phyloP scores from a whole-genome alignment of 1,284 basidiomycete genomes.

The Exobasidium rhododendri region DNA sequence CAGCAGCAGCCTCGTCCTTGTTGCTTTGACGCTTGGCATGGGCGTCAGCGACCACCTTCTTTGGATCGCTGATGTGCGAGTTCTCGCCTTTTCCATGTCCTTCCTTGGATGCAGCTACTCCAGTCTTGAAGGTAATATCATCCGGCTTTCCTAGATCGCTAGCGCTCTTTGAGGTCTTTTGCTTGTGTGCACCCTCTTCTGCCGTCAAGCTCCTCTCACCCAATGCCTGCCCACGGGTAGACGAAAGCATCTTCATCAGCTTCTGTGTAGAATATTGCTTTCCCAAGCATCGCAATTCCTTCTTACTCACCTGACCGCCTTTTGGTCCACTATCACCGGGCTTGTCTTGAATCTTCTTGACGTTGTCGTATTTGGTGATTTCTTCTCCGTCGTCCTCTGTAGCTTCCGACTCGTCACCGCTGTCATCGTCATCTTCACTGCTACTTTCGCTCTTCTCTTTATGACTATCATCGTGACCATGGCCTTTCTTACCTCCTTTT shows the following conservation, averaged over 20 bases:
- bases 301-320: neutral
- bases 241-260: neutral
- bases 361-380: neutral
- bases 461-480: constrained; percentile 10
- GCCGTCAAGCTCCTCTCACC: constrained; percentile 7
- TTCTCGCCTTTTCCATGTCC: constrained; percentile 6
- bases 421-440: constrained; percentile 1
- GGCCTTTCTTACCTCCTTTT: constrained; percentile 11
- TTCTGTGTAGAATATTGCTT: neutral
- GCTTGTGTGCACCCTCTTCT: constrained; percentile 13
- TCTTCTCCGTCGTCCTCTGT: constrained; percentile 1
- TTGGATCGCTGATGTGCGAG: constrained; percentile 7
- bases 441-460: constrained; percentile 4
- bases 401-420: constrained; percentile 2
- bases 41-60: constrained; percentile 14
- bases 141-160: neutral
- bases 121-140: constrained; percentile 14
- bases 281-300: neutral
- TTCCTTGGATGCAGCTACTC: constrained; percentile 16
- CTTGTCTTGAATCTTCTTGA: constrained; percentile 6
- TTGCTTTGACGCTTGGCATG: constrained; percentile 2
- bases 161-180: constrained; percentile 13
- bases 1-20: neutral
- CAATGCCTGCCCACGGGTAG: constrained; percentile 1
- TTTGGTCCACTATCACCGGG: constrained; percentile 1